Conservation (phyloP, 2,329 filamentous ascomycete genomes). For the Endothia cerciana region DNA sequence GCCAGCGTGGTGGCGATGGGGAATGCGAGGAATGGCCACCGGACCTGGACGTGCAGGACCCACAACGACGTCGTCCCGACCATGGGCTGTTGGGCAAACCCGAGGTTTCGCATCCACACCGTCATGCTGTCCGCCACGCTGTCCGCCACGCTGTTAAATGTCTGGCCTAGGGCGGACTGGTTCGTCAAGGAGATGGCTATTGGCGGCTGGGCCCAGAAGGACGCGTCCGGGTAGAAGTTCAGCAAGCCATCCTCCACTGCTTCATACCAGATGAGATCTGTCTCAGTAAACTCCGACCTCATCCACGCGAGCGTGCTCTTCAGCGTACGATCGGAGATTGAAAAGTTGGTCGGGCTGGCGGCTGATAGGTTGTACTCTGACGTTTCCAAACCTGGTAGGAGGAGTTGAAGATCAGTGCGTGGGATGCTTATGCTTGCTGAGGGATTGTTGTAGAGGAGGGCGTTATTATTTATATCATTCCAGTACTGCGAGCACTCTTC, state of each 20-base stretch:
- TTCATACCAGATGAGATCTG: not conserved
- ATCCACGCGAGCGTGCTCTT: conserved; percentile 2
- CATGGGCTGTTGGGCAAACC: not conserved
- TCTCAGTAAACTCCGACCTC: not conserved
- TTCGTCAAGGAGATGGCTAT: not conserved
- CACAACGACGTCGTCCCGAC: not conserved
- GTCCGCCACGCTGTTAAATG: not conserved
- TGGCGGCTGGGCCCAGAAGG: not conserved
- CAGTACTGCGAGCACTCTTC: not conserved
- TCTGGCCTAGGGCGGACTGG: not conserved
- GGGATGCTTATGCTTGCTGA: not conserved
- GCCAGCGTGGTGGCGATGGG: not conserved
- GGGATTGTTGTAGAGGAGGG: not conserved
- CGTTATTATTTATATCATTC: not conserved
- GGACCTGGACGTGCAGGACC: not conserved
- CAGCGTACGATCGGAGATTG: not conserved
- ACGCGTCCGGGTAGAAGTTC: not conserved
- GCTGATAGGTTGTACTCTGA: not conserved
- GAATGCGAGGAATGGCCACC: not conserved
- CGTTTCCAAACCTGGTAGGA: not conserved
- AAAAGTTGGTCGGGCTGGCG: not conserved
- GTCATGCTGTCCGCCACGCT: not conserved
- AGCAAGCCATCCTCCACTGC: not conserved
- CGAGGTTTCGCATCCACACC: not conserved
- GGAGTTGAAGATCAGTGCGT: not conserved